A percentile compares a stretch with the other conserved stretches of the same genome.
Evolutionary conservation across 1,139 yeast genomes (phyloP).

Genomic region (Hyphopichia burtonii): DNA sequence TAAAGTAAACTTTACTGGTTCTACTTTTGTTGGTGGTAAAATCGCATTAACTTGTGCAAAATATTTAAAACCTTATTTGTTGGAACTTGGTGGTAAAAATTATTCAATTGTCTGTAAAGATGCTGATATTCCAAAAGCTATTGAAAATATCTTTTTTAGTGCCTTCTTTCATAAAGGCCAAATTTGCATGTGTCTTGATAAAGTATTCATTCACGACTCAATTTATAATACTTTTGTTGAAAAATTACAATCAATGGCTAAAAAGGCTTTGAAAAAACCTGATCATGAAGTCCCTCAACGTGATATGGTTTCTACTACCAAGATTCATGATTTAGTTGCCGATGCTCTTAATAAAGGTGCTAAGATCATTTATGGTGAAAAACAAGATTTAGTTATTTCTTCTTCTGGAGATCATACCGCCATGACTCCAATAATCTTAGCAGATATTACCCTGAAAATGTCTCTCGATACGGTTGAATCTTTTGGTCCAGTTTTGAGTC

Average conservation of each 20-base stretch:
- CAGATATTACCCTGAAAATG: conserved; percentile 33
- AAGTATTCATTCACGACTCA: conserved; percentile 29
- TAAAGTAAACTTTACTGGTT: conserved; percentile 46
- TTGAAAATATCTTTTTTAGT: conserved; percentile 26
- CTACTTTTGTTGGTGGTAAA: conserved; percentile 34
- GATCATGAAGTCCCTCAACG: conserved; percentile 29
- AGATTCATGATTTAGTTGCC: conserved; percentile 25
- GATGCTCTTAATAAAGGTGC: conserved; percentile 50
- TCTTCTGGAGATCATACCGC: conserved; percentile 9
- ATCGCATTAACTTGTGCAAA: conserved; percentile 35
- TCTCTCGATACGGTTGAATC: conserved; percentile 33
- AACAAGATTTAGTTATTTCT: conserved; percentile 5
- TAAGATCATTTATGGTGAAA: conserved; percentile 22
- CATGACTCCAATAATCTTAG: conserved; percentile 32
- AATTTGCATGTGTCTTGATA: conserved; percentile 47
- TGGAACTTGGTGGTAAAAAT: conserved; percentile 49
- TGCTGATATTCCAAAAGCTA: conserved; percentile 32
- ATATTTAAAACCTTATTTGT: conserved; percentile 34
- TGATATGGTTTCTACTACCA: conserved; percentile 21
- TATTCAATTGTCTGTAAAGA: conserved; percentile 30
- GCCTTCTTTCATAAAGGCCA: conserved; percentile 47
- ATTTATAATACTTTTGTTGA: conserved; percentile 27
- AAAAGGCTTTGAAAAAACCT: conserved; percentile 14
- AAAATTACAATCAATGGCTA: conserved; percentile 19
- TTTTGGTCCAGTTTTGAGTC: conserved; percentile 49